phyloP scores from a whole-genome alignment of 1,284 basidiomycete genomes.

The Malassezia caprae region DNA sequence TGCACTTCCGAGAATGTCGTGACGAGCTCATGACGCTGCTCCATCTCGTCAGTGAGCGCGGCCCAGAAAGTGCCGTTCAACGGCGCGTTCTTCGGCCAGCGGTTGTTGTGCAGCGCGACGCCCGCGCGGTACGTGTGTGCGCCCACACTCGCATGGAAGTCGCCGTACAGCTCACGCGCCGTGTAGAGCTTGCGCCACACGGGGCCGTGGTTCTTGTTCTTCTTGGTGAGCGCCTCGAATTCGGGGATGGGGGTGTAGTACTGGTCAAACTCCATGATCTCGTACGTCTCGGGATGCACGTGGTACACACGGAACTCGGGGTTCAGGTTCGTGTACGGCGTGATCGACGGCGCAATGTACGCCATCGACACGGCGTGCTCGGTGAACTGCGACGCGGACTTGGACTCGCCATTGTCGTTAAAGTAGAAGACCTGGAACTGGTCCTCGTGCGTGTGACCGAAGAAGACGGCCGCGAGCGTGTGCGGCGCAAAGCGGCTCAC shows the following conservation, averaged over 20 bases:
- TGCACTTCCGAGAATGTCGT: constrained; percentile 62
- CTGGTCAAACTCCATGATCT: constrained; percentile 41
- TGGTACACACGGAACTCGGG: constrained; percentile 69
- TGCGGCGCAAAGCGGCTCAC: constrained; percentile 64
- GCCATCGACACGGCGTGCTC: constrained; percentile 49
- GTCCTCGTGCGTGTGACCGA: constrained; percentile 72
- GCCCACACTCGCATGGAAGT: constrained; percentile 48
- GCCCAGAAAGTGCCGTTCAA: constrained; percentile 78
- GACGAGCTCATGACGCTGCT: constrained; percentile 56
- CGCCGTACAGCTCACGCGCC: constrained; percentile 59
- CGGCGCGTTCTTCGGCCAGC: constrained; percentile 60
- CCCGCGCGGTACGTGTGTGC: constrained; percentile 4
- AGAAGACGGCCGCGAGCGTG: constrained; percentile 70
- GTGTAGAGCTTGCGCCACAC: constrained; percentile 62
- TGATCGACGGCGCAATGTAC: constrained; percentile 60
- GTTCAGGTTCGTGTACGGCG: constrained; percentile 64
- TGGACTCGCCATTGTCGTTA: constrained; percentile 58
- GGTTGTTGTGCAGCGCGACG: constrained; percentile 8
- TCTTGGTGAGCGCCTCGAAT: constrained; percentile 18
- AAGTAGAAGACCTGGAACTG: constrained; percentile 67
- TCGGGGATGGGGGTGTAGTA: constrained; percentile 34
- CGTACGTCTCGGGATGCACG: constrained; percentile 57
- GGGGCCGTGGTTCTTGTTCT: constrained; percentile 57
- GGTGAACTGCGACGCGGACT: constrained; percentile 1
- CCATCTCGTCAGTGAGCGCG: constrained; percentile 59